A percentile compares a stretch with the other conserved stretches of the same genome.
phyloP scores from a whole-genome alignment of 495 filamentous ascomycete genomes.

The Entonaema liquescens region DNA sequence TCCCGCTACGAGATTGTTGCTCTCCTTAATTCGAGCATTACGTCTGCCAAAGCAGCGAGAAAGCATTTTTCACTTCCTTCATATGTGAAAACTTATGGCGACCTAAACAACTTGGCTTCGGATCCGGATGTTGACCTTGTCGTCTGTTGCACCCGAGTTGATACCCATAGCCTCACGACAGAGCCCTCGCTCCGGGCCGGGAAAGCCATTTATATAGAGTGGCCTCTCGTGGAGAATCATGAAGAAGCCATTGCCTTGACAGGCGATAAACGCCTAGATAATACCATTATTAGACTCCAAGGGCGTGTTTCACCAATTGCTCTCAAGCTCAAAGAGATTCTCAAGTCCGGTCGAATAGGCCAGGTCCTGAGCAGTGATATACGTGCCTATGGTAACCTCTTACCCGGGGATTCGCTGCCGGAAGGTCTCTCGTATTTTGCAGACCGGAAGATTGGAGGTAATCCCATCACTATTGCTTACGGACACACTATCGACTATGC shows the following conservation, averaged over 20 bases:
- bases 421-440: slow-evolving; percentile 56
- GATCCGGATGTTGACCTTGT: slow-evolving; percentile 66
- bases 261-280: slow-evolving; percentile 48
- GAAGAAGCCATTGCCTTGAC: slow-evolving; percentile 55
- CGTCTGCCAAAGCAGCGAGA: slow-evolving; percentile 60
- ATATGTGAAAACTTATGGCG: slow-evolving; percentile 59
- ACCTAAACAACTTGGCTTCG: slow-evolving; percentile 56
- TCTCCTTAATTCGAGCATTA: slow-evolving; percentile 64
- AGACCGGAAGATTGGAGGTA: slow-evolving; percentile 57
- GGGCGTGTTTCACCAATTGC: slow-evolving; percentile 55
- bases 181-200: slow-evolving; percentile 60
- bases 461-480: slow-evolving; percentile 61
- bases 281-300: slow-evolving; percentile 63
- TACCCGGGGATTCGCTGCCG: slow-evolving; percentile 44
- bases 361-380: slow-evolving; percentile 63
- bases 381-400: slow-evolving; percentile 49
- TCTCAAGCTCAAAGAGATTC: slow-evolving; percentile 55
- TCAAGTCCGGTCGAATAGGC: slow-evolving; percentile 61
- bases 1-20: slow-evolving; percentile 64
- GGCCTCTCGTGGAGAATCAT: slow-evolving; percentile 58
- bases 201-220: slow-evolving; percentile 69
- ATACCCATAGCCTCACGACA: slow-evolving; percentile 53
- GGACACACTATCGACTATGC: slow-evolving; percentile 58
- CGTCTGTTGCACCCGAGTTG: slow-evolving; percentile 62
- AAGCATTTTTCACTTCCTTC: slow-evolving; percentile 53